These are phyloP conservation scores for Colletotrichum scovillei DNA, from an alignment of 2,329 filamentous ascomycete genomes.

Conservation along the genomic window DNA sequence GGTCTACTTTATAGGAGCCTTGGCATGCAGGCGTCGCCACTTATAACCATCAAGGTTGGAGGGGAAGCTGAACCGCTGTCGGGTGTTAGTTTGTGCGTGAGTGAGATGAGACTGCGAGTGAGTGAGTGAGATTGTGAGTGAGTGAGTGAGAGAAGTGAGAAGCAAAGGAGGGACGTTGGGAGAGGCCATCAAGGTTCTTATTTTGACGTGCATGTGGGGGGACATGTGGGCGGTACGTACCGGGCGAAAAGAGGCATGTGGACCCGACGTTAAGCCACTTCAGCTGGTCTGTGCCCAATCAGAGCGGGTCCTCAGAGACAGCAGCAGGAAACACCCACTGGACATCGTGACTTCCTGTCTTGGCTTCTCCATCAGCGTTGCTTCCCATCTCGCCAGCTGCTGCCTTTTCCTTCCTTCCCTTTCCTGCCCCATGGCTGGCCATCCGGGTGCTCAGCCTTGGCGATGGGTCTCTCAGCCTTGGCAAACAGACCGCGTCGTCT, in stretches of 20 bases:
- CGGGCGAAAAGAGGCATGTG: background rate
- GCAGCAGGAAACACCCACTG: background rate
- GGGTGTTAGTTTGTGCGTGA: background rate
- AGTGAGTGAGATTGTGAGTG: background rate
- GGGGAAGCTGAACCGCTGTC: background rate
- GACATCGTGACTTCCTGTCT: slow-evolving; percentile 15
- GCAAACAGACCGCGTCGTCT: slow-evolving; percentile 26
- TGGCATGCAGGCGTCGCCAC: slow-evolving; percentile 25
- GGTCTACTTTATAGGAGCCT: background rate
- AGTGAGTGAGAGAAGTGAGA: background rate
- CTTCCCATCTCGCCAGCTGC: background rate
- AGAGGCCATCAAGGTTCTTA: slow-evolving; percentile 33
- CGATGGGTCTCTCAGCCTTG: slow-evolving; percentile 33
- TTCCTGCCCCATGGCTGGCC: background rate
- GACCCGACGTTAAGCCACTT: background rate
- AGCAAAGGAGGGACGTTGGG: background rate
- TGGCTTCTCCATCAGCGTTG: background rate
- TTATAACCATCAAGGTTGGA: slow-evolving; percentile 22
- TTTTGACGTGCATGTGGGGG: slow-evolving; percentile 4
- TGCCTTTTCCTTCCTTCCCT: background rate
- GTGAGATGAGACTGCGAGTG: background rate
- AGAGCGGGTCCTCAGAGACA: background rate
- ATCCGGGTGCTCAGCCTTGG: slow-evolving; percentile 35
- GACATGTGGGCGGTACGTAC: background rate
- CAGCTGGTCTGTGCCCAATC: slow-evolving; percentile 15